phyloP scores from a whole-genome alignment of 495 filamentous ascomycete genomes.

The Lasiosphaeriaceae sp. region DNA sequence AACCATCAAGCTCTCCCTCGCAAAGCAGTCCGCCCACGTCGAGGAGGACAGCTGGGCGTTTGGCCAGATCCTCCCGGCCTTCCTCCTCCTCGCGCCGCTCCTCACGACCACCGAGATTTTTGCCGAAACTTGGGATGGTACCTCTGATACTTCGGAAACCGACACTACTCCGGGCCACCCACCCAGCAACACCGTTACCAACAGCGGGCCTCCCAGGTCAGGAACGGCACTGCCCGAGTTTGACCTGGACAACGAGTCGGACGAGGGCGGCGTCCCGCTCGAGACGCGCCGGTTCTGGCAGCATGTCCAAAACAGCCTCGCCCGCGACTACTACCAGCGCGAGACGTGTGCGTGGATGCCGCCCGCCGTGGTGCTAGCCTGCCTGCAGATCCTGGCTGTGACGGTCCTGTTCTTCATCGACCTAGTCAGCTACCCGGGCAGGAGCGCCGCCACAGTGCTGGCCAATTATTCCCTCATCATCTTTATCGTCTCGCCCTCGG shows the following conservation, averaged over 20 bases:
- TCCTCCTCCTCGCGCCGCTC: not conserved
- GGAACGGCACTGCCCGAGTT: not conserved
- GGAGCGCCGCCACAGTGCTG: not conserved
- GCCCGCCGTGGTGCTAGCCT: not conserved
- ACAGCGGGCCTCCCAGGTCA: not conserved
- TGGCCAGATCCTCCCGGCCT: constrained; percentile 2
- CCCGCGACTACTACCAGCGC: not conserved
- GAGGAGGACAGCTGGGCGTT: not conserved
- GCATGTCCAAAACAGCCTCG: not conserved
- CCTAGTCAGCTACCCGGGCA: not conserved
- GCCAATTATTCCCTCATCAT: not conserved
- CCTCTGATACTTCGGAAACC: not conserved
- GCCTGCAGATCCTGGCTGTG: not conserved
- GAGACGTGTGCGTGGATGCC: not conserved
- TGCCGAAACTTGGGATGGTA: too few relatives aligned
- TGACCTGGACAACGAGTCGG: not conserved
- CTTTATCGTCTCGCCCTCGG: not conserved
- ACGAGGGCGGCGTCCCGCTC: not conserved
- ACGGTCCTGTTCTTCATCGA: not conserved
- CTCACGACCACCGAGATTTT: not conserved
- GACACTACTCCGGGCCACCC: not conserved
- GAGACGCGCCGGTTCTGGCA: not conserved
- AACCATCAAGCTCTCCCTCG: not conserved
- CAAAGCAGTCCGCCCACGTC: not conserved
- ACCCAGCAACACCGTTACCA: not conserved